Evolutionary conservation across 768 basidiomycete genomes (phyloP).

Genomic region (Tricholoma hemisulphureum): DNA sequence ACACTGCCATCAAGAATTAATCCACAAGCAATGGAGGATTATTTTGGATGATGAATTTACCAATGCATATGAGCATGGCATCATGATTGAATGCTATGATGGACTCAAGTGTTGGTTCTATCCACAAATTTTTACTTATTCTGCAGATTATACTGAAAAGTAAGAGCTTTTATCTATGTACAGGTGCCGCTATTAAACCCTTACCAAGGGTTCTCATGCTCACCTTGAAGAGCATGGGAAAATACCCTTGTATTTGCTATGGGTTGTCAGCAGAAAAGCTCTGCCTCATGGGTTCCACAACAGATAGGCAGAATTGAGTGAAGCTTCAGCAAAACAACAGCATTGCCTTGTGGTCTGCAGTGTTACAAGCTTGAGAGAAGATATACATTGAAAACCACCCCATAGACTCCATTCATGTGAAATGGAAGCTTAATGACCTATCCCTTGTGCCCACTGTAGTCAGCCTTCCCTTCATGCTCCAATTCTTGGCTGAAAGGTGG

Average conservation of each 20-base stretch:
- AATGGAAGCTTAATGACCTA: background rate
- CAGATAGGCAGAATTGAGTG: constrained; percentile 5
- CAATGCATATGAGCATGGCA: constrained; percentile 20
- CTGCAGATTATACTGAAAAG: constrained; percentile 39
- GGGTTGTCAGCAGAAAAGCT: constrained; percentile 21
- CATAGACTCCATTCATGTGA: constrained; percentile 5
- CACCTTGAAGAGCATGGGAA: constrained; percentile 26
- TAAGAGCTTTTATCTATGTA: constrained; percentile 11
- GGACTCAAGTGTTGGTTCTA: constrained; percentile 11
- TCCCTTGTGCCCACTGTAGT: constrained; percentile 15
- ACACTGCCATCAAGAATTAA: constrained; percentile 4
- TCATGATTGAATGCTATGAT: constrained; percentile 6
- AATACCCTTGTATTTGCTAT: constrained; percentile 37
- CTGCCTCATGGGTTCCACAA: constrained; percentile 20
- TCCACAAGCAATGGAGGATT: background rate
- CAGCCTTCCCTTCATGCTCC: background rate
- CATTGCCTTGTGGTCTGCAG: background rate
- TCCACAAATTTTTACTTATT: constrained; percentile 31
- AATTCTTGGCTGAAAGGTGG: background rate
- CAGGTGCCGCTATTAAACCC: background rate
- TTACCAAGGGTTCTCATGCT: constrained; percentile 29
- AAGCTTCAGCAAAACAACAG: background rate
- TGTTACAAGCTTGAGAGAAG: background rate
- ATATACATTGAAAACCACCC: constrained; percentile 6
- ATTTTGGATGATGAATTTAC: constrained; percentile 8